Base-by-base conservation (phyloP, 2,329 filamentous ascomycete species). In the Dendryphion nanum region DNA sequence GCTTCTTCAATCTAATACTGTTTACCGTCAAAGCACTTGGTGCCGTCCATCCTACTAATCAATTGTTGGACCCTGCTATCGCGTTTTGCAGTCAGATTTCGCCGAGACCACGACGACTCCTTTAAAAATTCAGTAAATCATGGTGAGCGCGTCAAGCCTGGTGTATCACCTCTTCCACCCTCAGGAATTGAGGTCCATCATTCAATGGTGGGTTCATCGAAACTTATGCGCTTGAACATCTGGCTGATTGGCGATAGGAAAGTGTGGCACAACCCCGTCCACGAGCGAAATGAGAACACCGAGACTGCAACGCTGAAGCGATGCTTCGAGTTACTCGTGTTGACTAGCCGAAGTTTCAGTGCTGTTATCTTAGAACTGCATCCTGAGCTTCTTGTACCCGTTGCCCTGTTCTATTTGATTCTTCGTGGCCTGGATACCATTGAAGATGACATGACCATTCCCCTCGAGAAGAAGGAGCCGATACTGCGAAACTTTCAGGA, bases 381-480 rank as follows among this genome's bases (percentile, higher is more conserved):
- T 63, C 89, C 89, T 1, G 91, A 98, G 70, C 82, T 98, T 20
- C 80, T 97, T 23, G 80, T 96, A 28, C 89, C 93, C 17, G 78
- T 97, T 31, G 82, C 84, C 39, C 75, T 97, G 7, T 98, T 98
- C 77, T 98, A 98, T 72, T 80, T 98, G 18, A 80, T 89, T 37
- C 77, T 98, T 38, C 87, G 93, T 44, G 93, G 88, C 32, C 79
- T 98, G 35, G 93, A 98, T 68, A 98, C 93, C n/a, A 87, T 98
- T 44, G 93, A 98, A 70, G 93, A 98, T 74, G 93, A 98, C 68
- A 97, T 96, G 82, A 95, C 89, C 4, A 84, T 98, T 44, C 75
- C 85, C 3, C 71, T 91, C 26, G 77, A 79, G 48, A 83, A 78
- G 59, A 98, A 98, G 72, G 86, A 94, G 60, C 89, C 89, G 2